Percentiles rank a stretch among this genome's conserved stretches.
These are phyloP conservation scores for Gossypium schwendimanii DNA, from an alignment of 441 rosid genomes.

Conservation along the genomic window DNA sequence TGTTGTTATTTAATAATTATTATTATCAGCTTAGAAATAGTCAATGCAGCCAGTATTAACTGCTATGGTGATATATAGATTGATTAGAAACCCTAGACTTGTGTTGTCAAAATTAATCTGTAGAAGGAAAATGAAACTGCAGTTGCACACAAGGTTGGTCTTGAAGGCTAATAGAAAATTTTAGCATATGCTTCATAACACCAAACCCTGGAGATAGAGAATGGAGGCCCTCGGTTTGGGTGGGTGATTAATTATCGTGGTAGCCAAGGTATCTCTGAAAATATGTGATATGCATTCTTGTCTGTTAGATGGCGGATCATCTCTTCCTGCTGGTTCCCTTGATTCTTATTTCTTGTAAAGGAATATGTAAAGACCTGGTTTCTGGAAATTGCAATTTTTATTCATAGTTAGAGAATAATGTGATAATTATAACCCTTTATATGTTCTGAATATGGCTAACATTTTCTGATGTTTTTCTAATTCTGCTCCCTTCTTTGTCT, in stretches of 20 bases:
- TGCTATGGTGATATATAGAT: background rate
- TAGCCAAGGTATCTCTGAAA: background rate
- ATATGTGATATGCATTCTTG: background rate
- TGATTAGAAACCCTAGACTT: background rate
- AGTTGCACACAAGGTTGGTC: background rate
- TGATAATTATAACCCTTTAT: background rate
- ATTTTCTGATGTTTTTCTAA: background rate
- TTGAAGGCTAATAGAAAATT: background rate
- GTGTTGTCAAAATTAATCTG: background rate
- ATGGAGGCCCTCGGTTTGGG: background rate
- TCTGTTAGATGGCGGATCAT: background rate
- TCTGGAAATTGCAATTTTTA: background rate
- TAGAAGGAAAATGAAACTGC: background rate
- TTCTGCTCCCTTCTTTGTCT: background rate
- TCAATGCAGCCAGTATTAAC: background rate
- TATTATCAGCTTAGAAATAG: background rate
- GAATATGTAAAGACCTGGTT: background rate
- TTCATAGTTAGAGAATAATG: background rate
- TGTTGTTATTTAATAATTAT: background rate
- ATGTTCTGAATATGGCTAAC: background rate
- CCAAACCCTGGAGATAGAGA: background rate
- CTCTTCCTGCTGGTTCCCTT: background rate
- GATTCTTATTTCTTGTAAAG: background rate
- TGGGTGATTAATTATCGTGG: background rate
- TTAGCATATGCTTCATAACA: background rate